Evolutionary conservation across 306 rosid species (phyloP).

Genomic region (Spatholobus suberectus): DNA sequence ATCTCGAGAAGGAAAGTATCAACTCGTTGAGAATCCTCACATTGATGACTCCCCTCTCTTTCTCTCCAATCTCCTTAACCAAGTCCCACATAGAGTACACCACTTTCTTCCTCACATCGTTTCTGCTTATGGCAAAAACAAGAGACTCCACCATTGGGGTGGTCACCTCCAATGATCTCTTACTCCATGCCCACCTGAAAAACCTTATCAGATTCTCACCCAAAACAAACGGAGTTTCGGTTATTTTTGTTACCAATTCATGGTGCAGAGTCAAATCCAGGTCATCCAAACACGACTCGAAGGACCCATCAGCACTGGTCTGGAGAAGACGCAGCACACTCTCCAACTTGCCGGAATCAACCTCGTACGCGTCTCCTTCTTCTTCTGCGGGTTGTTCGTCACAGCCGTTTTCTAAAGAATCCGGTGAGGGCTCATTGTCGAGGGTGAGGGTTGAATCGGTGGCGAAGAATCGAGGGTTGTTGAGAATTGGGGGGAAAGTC

Average conservation of each 20-base stretch:
- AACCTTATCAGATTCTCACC: constrained; percentile 70
- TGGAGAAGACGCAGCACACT: constrained; percentile 55
- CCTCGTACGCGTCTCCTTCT: constrained; percentile 43
- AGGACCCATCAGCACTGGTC: constrained; percentile 53
- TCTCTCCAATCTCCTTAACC: constrained; percentile 61
- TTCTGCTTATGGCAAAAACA: constrained; percentile 43
- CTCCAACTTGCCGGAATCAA: constrained; percentile 63
- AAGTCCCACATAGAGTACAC: constrained; percentile 72
- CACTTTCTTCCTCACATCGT: constrained; percentile 44
- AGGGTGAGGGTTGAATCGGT: background rate
- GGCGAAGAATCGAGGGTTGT: background rate
- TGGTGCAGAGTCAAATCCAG: constrained; percentile 55
- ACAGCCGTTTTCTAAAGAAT: background rate
- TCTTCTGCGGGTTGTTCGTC: background rate
- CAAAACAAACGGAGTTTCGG: constrained; percentile 56
- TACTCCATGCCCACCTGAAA: constrained; percentile 68
- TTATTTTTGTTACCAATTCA: constrained; percentile 53
- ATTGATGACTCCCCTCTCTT: constrained; percentile 48
- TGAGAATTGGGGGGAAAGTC: background rate
- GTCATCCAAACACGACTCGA: constrained; percentile 59
- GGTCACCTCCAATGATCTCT: constrained; percentile 50
- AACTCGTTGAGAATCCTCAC: constrained; percentile 57
- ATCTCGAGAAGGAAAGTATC: constrained; percentile 57
- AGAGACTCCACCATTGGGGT: constrained; percentile 57
- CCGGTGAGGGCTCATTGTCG: background rate